Evolutionary conservation across 768 basidiomycete species (phyloP), one percentile per base, ranked within the genome.

Genomic region (Clitopilus passeckerianus): DNA sequence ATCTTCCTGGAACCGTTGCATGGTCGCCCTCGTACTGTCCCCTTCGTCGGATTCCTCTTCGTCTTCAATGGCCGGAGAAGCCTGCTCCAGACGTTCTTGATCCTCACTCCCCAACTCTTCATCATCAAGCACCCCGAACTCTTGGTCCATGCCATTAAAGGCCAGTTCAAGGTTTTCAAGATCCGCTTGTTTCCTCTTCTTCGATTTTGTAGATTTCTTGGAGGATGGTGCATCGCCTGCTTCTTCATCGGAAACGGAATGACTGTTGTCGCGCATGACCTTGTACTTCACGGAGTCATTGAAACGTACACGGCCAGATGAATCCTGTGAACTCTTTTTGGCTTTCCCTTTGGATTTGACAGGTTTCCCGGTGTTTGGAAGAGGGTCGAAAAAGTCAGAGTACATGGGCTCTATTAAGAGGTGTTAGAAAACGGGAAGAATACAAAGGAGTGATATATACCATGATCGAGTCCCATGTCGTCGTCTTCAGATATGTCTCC

Each of bases 241-340:
- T 5, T 66, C 68, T 1, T 74, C 75, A 6, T 72, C 75, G 6
- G 46, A n/a, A 10, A 5, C 10, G 12, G 46, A 18, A n/a, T n/a
- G 16, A 16, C 16, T 22, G 5, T 50, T 22, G 16, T 50, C 10
- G 5, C 22, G 46, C 46, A 95, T 93, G 52, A 83, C 89, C 74
- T 87, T 93, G 35, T 95, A 88, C 35, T 85, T 77, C 24, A 95
- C 93, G 66, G 87, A 80, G 4, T 92, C 89, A 66, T 87, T 82
- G 69, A 95, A 95, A 20, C 89, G 86, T 10, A 95, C 93, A 58
- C 78, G 83, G 41, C 76, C 73, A 34, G 73, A 30, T 7, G 7
- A 65, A 27, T 46, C 53, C 43, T 24, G 65, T 6, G 58, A 58
- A 57, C 66, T 53, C 12, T 65, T 41, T 1, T 65, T 58, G 5